Base-by-base conservation (phyloP, 2,329 filamentous ascomycete species). In the Cercospora sp. region DNA sequence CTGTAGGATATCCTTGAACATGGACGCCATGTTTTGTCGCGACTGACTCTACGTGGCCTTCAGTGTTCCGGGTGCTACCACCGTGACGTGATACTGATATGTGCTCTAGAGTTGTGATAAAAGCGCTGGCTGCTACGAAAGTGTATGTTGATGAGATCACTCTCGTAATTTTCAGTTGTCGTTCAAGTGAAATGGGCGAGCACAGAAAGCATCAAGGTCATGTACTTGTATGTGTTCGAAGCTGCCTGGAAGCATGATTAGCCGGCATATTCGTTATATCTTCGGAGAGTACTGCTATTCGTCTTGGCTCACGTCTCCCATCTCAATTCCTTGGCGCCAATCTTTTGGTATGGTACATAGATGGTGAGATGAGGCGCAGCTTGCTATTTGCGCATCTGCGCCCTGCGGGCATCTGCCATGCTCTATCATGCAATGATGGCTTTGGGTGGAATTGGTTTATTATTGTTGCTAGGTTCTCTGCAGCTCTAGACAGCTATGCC, bases 401-500 rank as follows among this genome's bases (percentile, higher is more conserved):
- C 48, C 48, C 23, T 55, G 48, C 48, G 26, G 12, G 23, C 10
- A 26, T 55, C 10, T 55, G 12, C 13, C 48, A 55, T 55, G 7
- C 12, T 13, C 1, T 23, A 26, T 16, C 20, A 53, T 53, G 23
- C 20, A 16, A 28, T 28, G 48, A 10, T n/a, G 48, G 48, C 23
- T 28, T 16, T 26, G 20, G 12, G 30, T 55, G 13, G 12, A 30
- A 55, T 13, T 55, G 16, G 12, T 55, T 30, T 13, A 30, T 30
- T 13, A 30, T 55, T 28, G 23, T 55, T 55, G 13, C 48, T 55
- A 55, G 48, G 48, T 55, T 28, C 5, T 55, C 48, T 55, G 48
- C 30, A 36, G 31, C 12, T 23, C 45, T 70, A 84, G 0, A 91
- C 88, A 63, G 92, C 86, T 77, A 97, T 88, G 0, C 91, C 92